Conservation (phyloP, 208 protist species). For the Acanthamoeba rhysodes region DNA sequence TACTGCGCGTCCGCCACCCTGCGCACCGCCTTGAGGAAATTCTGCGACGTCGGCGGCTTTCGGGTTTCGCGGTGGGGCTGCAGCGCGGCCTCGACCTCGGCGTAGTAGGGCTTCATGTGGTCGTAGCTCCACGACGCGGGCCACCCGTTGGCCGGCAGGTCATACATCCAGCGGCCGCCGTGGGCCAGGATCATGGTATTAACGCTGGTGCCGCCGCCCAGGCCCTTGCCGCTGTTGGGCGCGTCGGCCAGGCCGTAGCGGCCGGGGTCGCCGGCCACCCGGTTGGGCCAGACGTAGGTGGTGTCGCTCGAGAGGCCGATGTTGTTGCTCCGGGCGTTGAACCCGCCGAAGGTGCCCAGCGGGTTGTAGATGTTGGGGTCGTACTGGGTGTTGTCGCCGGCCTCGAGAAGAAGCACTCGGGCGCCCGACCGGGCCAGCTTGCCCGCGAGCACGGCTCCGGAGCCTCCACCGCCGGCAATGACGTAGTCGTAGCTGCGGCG, state of each 20-base stretch:
- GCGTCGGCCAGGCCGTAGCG: background rate
- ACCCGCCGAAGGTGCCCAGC: background rate
- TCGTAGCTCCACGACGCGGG: background rate
- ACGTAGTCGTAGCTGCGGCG: background rate
- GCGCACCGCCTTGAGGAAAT: background rate
- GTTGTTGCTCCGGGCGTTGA: background rate
- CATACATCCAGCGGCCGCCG: background rate
- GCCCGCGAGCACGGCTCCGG: background rate
- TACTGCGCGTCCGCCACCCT: background rate
- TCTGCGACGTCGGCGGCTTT: background rate
- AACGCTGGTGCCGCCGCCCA: background rate
- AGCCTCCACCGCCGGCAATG: background rate
- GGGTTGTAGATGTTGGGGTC: conserved; percentile 6
- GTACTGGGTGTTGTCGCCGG: background rate
- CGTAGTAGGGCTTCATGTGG: background rate
- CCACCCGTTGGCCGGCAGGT: background rate
- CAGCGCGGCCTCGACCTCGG: background rate
- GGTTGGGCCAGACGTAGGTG: conserved; percentile 1
- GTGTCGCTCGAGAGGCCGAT: conserved; percentile 1
- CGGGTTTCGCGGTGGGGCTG: background rate
- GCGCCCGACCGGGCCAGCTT: background rate
- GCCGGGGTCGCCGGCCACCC: background rate
- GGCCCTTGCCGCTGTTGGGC: background rate
- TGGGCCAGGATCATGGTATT: conserved; percentile 2
- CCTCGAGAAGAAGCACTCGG: background rate